Conservation (phyloP, 306 rosid genomes). For the Pterocarpus macrocarpus region DNA sequence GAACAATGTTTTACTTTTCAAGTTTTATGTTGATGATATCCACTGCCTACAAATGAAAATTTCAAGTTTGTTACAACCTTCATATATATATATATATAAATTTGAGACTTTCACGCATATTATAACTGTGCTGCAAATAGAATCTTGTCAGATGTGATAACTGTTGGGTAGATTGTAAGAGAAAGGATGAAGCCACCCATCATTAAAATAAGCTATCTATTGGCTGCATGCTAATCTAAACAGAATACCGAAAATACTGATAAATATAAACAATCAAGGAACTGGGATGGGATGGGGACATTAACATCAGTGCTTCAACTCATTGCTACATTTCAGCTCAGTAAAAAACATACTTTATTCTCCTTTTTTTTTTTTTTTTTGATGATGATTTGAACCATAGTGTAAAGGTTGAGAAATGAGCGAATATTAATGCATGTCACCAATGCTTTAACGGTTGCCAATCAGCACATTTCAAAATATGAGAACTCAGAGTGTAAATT, state of each 20-base stretch:
- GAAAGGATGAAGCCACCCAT: background rate
- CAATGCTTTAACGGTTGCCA: slow-evolving; percentile 1
- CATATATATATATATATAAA: background rate
- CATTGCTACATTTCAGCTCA: slow-evolving; percentile 9
- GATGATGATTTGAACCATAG: background rate
- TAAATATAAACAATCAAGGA: background rate
- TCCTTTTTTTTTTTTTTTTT: background rate
- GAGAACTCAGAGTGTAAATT: slow-evolving; percentile 14
- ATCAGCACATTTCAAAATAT: slow-evolving; percentile 20
- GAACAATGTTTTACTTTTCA: background rate
- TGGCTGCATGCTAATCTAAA: background rate
- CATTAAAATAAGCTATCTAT: slow-evolving; percentile 5
- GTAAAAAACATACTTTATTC: background rate
- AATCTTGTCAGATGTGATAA: slow-evolving; percentile 4
- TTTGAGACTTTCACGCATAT: slow-evolving; percentile 2
- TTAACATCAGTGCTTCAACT: slow-evolving; percentile 1
- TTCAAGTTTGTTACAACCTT: background rate
- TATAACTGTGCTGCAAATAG: background rate
- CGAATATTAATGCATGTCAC: slow-evolving; percentile 6
- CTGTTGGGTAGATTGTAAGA: background rate
- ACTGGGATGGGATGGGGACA: background rate
- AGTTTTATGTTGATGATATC: background rate
- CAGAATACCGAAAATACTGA: background rate
- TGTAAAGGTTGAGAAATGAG: background rate
- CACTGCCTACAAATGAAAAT: slow-evolving; percentile 11